Base-by-base conservation (phyloP, 2,329 filamentous ascomycete genomes). In the Esteya vermicola region DNA sequence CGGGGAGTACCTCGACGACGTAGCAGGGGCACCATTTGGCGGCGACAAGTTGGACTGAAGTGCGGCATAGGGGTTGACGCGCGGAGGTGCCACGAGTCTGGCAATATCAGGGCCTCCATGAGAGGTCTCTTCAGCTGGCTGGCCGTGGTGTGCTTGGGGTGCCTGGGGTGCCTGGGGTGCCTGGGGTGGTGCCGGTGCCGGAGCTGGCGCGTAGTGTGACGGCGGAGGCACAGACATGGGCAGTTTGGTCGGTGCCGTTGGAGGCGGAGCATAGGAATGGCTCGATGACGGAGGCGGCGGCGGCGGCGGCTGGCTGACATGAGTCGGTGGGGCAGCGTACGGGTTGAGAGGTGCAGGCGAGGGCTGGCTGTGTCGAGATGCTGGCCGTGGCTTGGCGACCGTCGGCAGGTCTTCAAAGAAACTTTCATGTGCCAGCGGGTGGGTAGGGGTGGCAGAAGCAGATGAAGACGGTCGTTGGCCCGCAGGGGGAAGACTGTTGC, bases 1-100 rank as follows among this genome's bases (percentile, higher is more conserved):
- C 6, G 75, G 79, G 6, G 80, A 84, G 54, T 85, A 84, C 41
- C 72, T 64, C 13, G 51, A 54, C 13, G 54, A 38, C 9, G 61
- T 50, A n/a, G 53, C 42, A 12, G 52, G 50, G 9, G 14, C 16
- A 35, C 25, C 1, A 33, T 13, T 13, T 25, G 23, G 36, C 56
- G 53, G 25, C 23, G 25, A 47, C 43, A 9, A 36, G 21, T 41
- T 47, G 6, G 62, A 53, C 19, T 63, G 62, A 21, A 72, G 43
- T 9, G 60, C 44, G n/a, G 66, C 67, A 47, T 75, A 76, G 2
- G 72, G 72, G 45, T 63, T 74, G 10, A 61, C 57, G 37, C 57
- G 67, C 20, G 68, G 64, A 4, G 72, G 70, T 0, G 67, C 62
- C 36, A 75, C 67, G n/a, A 76, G 55, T 10, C 28, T 42, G 9